A percentile compares a stretch with the other conserved stretches of the same genome.
phyloP scores from a whole-genome alignment of 768 basidiomycete genomes.

The Suillus alpinus region DNA sequence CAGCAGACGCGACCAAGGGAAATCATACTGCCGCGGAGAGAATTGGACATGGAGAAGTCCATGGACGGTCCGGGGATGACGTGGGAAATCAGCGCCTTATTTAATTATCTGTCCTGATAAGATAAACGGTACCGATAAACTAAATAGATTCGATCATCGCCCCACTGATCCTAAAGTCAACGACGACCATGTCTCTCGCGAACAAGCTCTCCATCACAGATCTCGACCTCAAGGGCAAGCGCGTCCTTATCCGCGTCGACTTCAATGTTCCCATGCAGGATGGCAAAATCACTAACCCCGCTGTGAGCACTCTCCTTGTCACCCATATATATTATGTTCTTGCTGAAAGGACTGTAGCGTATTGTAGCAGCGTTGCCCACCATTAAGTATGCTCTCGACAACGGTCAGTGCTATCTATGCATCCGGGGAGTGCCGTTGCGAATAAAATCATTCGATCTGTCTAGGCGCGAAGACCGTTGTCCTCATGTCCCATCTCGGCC shows the following conservation, averaged over 20 bases:
- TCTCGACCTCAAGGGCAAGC: conserved; percentile 81
- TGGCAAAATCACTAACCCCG: conserved; percentile 93
- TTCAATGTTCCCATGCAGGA: conserved; percentile 94
- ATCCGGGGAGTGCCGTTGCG: neutral
- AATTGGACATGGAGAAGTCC: neutral
- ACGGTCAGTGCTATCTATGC: conserved; percentile 46
- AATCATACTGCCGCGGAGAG: neutral
- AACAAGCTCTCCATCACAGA: conserved; percentile 94
- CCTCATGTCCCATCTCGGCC: conserved; percentile 97
- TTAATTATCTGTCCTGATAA: conserved; percentile 9
- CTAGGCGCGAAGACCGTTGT: conserved; percentile 78
- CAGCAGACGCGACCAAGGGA: conserved; percentile 8
- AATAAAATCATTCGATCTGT: neutral
- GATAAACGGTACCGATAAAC: conserved; percentile 6
- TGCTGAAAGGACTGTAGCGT: conserved; percentile 52
- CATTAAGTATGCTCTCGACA: conserved; percentile 87
- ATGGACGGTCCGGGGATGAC: conserved; percentile 2
- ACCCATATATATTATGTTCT: conserved; percentile 3
- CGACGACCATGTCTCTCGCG: conserved; percentile 80
- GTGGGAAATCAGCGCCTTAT: conserved; percentile 11
- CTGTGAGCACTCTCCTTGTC: conserved; percentile 53
- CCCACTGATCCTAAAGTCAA: conserved; percentile 10
- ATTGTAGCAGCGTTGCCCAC: conserved; percentile 97
- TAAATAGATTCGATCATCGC: conserved; percentile 11
- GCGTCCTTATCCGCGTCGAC: conserved; percentile 92